A percentile compares a stretch with the other conserved stretches of the same genome.
These are phyloP conservation scores for Pseudogymnoascus sp. DNA, from an alignment of 2,329 filamentous ascomycete species.

Conservation along the genomic window DNA sequence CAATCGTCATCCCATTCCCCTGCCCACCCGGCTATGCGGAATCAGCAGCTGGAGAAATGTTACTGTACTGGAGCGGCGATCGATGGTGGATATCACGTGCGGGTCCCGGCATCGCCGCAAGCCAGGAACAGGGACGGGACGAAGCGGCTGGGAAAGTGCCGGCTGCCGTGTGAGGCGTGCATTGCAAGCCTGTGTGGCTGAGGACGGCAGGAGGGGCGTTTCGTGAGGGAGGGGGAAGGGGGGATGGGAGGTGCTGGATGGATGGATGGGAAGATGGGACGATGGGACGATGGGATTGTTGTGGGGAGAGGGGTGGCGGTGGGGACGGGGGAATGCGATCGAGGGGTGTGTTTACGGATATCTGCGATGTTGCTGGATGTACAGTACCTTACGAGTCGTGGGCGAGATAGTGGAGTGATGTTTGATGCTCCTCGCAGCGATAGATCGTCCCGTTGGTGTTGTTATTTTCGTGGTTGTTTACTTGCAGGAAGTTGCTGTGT, in stretches of 20 bases:
- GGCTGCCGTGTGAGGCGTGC: background rate
- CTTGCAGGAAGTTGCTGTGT: background rate
- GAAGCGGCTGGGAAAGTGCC: background rate
- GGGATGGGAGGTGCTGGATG: background rate
- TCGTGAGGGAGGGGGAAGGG: background rate
- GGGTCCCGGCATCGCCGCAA: background rate
- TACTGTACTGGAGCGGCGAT: background rate
- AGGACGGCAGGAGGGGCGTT: background rate
- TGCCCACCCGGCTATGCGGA: background rate
- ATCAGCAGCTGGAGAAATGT: background rate
- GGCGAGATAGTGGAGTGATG: background rate
- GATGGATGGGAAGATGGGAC: background rate
- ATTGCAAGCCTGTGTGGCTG: background rate
- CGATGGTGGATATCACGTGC: background rate
- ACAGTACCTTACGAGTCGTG: background rate
- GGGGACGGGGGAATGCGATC: background rate
- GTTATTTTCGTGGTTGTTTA: background rate
- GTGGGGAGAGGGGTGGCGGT: background rate
- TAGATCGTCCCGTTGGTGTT: background rate
- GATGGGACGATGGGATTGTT: background rate
- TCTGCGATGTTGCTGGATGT: background rate
- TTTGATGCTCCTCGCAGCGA: background rate
- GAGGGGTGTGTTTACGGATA: background rate
- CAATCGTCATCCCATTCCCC: background rate
- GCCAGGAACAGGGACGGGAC: background rate